Base-by-base conservation (phyloP, 805 yeast species). In the Myxozyma mucilagina region DNA sequence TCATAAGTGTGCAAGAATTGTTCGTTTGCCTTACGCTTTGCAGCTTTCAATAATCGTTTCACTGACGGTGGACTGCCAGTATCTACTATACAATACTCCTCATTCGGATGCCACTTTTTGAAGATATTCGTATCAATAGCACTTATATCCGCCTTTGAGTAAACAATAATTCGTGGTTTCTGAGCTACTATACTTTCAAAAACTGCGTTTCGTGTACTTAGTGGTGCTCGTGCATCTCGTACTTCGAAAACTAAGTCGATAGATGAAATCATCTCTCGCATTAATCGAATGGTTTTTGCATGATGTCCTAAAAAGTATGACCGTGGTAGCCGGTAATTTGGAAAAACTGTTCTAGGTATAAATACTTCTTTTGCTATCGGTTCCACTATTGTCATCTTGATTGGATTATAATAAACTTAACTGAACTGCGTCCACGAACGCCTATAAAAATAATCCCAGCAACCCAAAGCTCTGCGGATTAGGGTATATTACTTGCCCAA, bases 301-400 rank as follows among this genome's bases (percentile, higher is more conserved):
- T 93, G 98, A 71, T 92, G 97, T 11, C 97, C 97, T 68, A 90
- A 90, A 75, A 90, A 90, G 72, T 89, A 74, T 0, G 85, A 49
- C 14, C 56, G 48, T 29, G 64, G 79, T 13, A 91, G 82, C 53
- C 83, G 83, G 71, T 87, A 87, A 13, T 80, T 79, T 1, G 97
- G 97, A 68, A 92, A 92, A n/a, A 73, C 71, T 39, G 76, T 69
- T 53, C 97, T 75, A 0, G 97, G 97, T 13, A 80, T 71, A 70
- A 90, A 90, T 14, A 29, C 24, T 4, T 24, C 16, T 14, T 50
- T 50, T 5, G 13, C 16, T 29, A 50, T 14, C 20, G 54, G 16
- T 20, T 50, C 54, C 9, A 20, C 7, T 7, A 50, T 18, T 39
- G 54, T 29, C 54, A 50, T 41, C 18, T 20, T 38, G 41, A 3